A percentile compares a stretch with the other conserved stretches of the same genome.
Conservation (phyloP, 495 filamentous ascomycete genomes). For the Hypoxylon fuscum region DNA sequence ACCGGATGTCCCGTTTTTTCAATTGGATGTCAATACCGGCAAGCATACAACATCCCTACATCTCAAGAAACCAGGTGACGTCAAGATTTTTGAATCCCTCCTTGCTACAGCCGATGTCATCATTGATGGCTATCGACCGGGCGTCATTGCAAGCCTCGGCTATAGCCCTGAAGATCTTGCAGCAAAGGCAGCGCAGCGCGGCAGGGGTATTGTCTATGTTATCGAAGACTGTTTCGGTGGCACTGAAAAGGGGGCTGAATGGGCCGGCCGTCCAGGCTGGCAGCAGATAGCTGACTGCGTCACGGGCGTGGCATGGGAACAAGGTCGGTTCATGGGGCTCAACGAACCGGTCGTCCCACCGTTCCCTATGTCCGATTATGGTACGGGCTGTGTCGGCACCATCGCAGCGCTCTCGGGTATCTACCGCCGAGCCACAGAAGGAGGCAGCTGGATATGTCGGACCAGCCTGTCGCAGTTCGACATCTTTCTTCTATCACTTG, state of each 20-base stretch:
- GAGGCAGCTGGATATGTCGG: conserved; percentile 72
- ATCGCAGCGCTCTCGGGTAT: conserved; percentile 71
- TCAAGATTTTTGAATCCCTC: conserved; percentile 65
- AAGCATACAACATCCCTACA: conserved; percentile 66
- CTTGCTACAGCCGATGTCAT: conserved; percentile 67
- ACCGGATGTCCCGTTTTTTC: conserved; percentile 81
- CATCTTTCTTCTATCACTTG: conserved; percentile 69
- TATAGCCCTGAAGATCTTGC: conserved; percentile 65
- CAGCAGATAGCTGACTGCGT: conserved; percentile 68
- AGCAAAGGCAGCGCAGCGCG: conserved; percentile 58
- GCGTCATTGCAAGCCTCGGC: conserved; percentile 70
- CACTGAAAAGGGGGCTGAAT: conserved; percentile 50
- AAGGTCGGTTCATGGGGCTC: conserved; percentile 76
- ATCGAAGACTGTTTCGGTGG: conserved; percentile 78
- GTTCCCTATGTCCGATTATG: conserved; percentile 85
- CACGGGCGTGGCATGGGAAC: conserved; percentile 71
- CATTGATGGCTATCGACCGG: conserved; percentile 75
- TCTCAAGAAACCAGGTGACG: conserved; percentile 62
- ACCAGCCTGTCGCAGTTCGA: conserved; percentile 61
- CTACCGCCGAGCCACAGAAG: conserved; percentile 66
- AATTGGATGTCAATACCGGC: conserved; percentile 80
- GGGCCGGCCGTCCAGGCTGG: conserved; percentile 62
- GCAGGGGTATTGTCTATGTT: conserved; percentile 73
- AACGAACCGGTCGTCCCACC: conserved; percentile 77
- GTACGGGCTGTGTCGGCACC: conserved; percentile 72